These are phyloP conservation scores for Tetrahymena elliotti DNA, from an alignment of 73 alveolate genomes.

Conservation along the genomic window DNA sequence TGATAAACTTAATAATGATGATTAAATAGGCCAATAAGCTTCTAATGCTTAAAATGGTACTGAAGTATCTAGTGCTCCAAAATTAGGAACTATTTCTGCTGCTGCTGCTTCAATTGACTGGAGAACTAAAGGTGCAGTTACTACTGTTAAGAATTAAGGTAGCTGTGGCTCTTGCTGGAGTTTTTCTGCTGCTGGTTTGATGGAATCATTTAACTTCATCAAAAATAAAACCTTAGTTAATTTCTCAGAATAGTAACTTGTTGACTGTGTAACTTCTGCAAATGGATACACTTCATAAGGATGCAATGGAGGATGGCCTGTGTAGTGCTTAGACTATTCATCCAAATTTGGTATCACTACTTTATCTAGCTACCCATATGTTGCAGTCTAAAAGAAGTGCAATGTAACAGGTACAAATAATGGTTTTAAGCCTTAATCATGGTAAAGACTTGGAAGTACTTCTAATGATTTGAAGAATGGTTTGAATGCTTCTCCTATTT, in stretches of 20 bases:
- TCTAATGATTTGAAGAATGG: background rate
- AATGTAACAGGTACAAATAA: background rate
- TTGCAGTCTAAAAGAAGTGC: conserved; percentile 12
- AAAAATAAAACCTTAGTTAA: conserved; percentile 1
- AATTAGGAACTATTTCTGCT: background rate
- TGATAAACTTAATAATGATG: background rate
- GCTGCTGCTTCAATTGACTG: conserved; percentile 28
- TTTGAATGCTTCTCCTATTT: background rate
- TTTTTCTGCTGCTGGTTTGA: conserved; percentile 66
- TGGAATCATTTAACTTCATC: conserved; percentile 55
- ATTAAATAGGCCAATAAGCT: background rate
- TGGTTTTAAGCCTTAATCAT: background rate
- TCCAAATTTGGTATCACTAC: conserved; percentile 13
- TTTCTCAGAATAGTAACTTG: conserved; percentile 55
- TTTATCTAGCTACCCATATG: conserved; percentile 18
- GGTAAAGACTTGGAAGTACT: background rate
- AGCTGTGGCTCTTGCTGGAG: conserved; percentile 80
- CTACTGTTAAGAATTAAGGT: conserved; percentile 69
- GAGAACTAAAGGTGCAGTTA: conserved; percentile 32
- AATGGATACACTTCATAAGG: conserved; percentile 31
- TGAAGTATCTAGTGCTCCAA: too few species aligned
- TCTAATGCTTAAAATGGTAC: background rate
- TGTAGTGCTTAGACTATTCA: background rate
- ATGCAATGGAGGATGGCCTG: conserved; percentile 31
- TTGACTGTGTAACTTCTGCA: conserved; percentile 57